Evolutionary conservation across 2,329 filamentous ascomycete species (phyloP).

Genomic region (Mycogone perniciosa): DNA sequence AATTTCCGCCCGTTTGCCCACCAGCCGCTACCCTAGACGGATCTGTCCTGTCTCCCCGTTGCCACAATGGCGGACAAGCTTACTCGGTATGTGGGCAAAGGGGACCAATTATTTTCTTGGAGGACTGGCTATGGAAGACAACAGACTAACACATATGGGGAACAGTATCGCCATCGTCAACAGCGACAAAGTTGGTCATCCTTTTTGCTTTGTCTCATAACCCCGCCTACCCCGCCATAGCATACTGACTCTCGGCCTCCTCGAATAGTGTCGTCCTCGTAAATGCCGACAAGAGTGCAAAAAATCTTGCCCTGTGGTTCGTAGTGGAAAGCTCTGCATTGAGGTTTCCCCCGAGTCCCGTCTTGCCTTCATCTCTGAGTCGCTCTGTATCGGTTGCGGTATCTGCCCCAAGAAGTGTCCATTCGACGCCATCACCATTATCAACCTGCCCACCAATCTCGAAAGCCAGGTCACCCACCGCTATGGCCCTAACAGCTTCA

Average conservation of each 20-base stretch:
- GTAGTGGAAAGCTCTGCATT: constrained; percentile 95
- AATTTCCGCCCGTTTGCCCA: neutral
- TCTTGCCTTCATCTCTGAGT: constrained; percentile 96
- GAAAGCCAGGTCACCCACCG: constrained; percentile 97
- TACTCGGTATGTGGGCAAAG: constrained; percentile 65
- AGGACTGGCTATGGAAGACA: neutral
- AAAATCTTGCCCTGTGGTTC: constrained; percentile 95
- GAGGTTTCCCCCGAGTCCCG: constrained; percentile 84
- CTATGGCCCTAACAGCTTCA: constrained; percentile 99
- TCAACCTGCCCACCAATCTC: constrained; percentile 99
- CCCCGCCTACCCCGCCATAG: constrained; percentile 21
- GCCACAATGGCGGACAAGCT: constrained; percentile 82
- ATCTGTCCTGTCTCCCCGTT: constrained; percentile 7
- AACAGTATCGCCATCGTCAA: constrained; percentile 96
- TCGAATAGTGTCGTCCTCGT: constrained; percentile 31
- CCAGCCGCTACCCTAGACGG: constrained; percentile 5
- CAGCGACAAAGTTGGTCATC: constrained; percentile 75
- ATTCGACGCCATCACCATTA: constrained; percentile 98
- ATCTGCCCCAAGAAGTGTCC: constrained; percentile 99
- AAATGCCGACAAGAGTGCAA: constrained; percentile 99
- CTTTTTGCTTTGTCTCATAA: constrained; percentile 6
- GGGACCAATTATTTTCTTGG: neutral
- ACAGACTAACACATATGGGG: constrained; percentile 20
- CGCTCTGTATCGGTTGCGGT: constrained; percentile 94
- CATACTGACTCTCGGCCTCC: constrained; percentile 24